phyloP scores from a whole-genome alignment of 306 rosid genomes.

The Herpetospermum pedunculosum region DNA sequence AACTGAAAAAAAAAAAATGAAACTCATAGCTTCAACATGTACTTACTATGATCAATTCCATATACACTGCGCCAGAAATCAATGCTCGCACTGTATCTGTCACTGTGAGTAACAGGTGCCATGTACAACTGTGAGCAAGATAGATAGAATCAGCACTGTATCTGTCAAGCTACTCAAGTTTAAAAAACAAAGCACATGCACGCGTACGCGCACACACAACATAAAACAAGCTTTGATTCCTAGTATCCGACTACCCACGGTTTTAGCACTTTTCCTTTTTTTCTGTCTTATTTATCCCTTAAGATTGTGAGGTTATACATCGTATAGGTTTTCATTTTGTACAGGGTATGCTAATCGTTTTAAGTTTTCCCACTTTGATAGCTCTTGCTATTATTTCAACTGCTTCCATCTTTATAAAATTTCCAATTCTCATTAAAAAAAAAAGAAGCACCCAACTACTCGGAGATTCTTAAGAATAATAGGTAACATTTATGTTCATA shows the following conservation, averaged over 20 bases:
- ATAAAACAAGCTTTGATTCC: neutral
- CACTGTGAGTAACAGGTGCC: slow-evolving; percentile 87
- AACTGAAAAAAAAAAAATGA: neutral
- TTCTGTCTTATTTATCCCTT: too few species aligned
- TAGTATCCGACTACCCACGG: neutral
- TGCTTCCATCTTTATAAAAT: too few species aligned
- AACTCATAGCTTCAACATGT: slow-evolving; percentile 4
- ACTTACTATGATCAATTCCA: slow-evolving; percentile 97
- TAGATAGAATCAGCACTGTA: slow-evolving; percentile 22
- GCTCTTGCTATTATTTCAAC: too few species aligned
- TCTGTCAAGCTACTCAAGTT: neutral
- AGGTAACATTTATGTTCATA: too few species aligned
- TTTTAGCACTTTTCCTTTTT: neutral
- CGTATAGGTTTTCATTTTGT: too few species aligned
- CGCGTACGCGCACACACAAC: neutral
- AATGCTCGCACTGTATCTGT: slow-evolving; percentile 77
- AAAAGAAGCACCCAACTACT: too few species aligned
- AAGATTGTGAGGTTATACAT: too few species aligned
- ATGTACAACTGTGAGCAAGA: slow-evolving; percentile 70
- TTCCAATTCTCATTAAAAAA: too few species aligned
- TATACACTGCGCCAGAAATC: slow-evolving; percentile 99
- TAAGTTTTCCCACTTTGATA: too few species aligned
- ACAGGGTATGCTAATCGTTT: too few species aligned
- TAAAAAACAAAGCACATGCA: neutral
- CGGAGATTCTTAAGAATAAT: too few species aligned